A percentile compares a stretch with the other conserved stretches of the same genome.
phyloP scores from a whole-genome alignment of 306 rosid species.

The Quercus parvula region DNA sequence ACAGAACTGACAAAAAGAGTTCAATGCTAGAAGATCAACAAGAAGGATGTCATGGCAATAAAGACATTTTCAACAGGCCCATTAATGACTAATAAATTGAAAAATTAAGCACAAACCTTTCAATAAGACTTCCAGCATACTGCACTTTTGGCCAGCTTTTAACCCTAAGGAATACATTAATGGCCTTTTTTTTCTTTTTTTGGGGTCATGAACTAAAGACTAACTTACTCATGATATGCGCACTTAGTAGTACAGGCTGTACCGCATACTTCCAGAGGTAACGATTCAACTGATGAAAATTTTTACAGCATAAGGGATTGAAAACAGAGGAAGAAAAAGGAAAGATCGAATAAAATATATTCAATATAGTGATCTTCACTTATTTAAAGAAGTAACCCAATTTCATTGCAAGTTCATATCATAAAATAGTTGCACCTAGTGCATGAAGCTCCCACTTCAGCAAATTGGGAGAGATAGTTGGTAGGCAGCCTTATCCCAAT shows the following conservation, averaged over 20 bases:
- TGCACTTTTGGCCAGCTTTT: neutral
- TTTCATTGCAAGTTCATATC: neutral
- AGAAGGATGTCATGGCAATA: neutral
- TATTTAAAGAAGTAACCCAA: too few relatives aligned
- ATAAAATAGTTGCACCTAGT: too few relatives aligned
- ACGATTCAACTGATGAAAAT: neutral
- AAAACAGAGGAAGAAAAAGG: neutral
- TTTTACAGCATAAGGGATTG: neutral
- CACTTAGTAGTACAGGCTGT: neutral
- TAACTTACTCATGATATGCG: neutral
- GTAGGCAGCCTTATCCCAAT: too few relatives aligned
- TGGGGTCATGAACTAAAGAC: neutral
- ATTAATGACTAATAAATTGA: neutral
- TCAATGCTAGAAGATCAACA: neutral
- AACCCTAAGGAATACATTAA: neutral
- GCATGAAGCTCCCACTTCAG: too few relatives aligned
- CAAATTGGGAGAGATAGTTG: too few relatives aligned
- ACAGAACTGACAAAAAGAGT: neutral
- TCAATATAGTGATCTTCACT: neutral
- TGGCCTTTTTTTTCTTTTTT: neutral
- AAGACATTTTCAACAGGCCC: neutral
- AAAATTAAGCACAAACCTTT: neutral
- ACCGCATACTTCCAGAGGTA: neutral
- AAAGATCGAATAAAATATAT: neutral
- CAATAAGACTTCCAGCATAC: neutral